A percentile compares a stretch with the other conserved stretches of the same genome.
Evolutionary conservation across 2,329 filamentous ascomycete genomes (phyloP).

Genomic region (Tolypocladium ophioglossoides): DNA sequence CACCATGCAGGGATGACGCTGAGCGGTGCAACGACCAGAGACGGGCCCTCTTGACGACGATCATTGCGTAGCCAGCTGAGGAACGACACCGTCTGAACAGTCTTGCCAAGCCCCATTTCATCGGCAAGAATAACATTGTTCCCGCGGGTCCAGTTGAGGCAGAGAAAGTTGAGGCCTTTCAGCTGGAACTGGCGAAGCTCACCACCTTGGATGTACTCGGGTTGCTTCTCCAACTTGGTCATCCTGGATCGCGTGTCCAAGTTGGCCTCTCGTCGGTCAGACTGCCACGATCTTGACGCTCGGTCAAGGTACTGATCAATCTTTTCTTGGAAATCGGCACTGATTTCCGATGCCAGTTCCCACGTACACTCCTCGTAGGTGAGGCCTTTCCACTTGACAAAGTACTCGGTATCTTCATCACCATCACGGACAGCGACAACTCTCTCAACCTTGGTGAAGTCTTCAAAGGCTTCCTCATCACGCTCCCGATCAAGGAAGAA

Average conservation of each 20-base stretch:
- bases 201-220: slow-evolving; percentile 73
- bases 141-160: slow-evolving; percentile 87
- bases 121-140: slow-evolving; percentile 97
- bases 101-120: slow-evolving; percentile 98
- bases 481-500: slow-evolving; percentile 93
- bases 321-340: slow-evolving; percentile 70
- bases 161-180: slow-evolving; percentile 87
- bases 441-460: slow-evolving; percentile 87
- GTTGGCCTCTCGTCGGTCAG: slow-evolving; percentile 68
- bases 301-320: slow-evolving; percentile 89
- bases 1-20: slow-evolving; percentile 98
- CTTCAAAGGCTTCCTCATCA: slow-evolving; percentile 75
- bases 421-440: slow-evolving; percentile 77
- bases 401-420: slow-evolving; percentile 77
- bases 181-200: slow-evolving; percentile 89
- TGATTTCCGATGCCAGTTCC: slow-evolving; percentile 70
- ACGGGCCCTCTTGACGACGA: slow-evolving; percentile 82
- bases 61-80: slow-evolving; percentile 94
- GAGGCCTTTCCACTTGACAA: slow-evolving; percentile 92
- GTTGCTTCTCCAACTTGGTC: slow-evolving; percentile 68
- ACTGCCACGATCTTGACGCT: slow-evolving; percentile 67
- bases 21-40: slow-evolving; percentile 91
- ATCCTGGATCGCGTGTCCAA: slow-evolving; percentile 63
- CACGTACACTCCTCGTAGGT: slow-evolving; percentile 93
- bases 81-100: slow-evolving; percentile 93